Evolutionary conservation across 139 green algal species (phyloP), one percentile per base, ranked within the genome.

Genomic region (Gonium pectorale): DNA sequence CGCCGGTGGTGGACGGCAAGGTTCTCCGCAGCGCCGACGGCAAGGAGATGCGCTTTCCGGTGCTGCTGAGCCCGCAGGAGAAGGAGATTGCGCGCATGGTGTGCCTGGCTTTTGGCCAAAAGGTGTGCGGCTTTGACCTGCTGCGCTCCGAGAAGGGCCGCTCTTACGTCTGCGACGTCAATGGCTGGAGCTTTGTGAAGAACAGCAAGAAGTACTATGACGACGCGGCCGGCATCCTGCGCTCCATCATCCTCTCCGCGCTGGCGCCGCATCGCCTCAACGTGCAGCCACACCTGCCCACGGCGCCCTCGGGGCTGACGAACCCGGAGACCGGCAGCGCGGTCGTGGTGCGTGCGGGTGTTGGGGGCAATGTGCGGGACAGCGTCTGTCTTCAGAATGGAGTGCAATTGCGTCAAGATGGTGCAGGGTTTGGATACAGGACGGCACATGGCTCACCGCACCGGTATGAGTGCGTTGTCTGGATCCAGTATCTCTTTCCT

Each of bases 151-250:
- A 90, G 59, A 71, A 78, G 37, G 88, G 81, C 59, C 54, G 70
- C 64, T 91, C 79, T 5, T 99, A 96, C 77, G 98, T 99, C 37
- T 99, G 98, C 87, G 98, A 99, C 81, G 98, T 99, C 52, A 99
- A 99, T 87, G 98, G 98, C 80, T 99, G 96, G 97, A 95, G 84
- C 73, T 99, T 99, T 77, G 98, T 99, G 9, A 99, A 99, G 90
- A 99, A 98, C 93, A 96, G 90, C 24, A 92, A 96, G 67, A 99
- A 99, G 95, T 99, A 98, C 91, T 98, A 98, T 40, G 96, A 98
- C 78, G 95, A 98, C 70, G 92, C 95, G 2, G 94, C 96, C 2
- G 94, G 94, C 79, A 95, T 89, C 38, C 70, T 90, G 82, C 66
- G 86, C 29, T 84, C 63, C 78, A 92, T 96, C 54, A 92, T 97